These are phyloP conservation scores for Mrakia blollopis DNA, from an alignment of 768 basidiomycete genomes.

Conservation along the genomic window DNA sequence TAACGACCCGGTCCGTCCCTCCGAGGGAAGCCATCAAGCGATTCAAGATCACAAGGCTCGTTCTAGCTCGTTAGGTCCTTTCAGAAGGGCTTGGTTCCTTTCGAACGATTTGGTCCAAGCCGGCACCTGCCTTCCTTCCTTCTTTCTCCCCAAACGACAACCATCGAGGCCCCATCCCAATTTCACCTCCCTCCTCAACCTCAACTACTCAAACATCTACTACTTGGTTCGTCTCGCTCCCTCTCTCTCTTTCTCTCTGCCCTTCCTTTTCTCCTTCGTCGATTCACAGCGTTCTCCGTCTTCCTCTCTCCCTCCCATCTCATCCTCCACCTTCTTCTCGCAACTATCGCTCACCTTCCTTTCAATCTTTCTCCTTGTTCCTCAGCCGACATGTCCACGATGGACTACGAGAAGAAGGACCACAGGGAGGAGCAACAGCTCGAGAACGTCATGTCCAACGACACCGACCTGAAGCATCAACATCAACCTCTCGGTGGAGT, in stretches of 20 bases:
- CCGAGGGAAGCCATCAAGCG: too few relatives aligned
- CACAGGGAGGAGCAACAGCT: neutral
- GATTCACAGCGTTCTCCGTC: neutral
- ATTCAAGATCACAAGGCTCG: too few relatives aligned
- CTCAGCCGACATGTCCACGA: neutral
- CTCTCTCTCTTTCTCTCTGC: neutral
- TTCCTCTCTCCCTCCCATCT: neutral
- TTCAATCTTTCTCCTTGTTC: neutral
- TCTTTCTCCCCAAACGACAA: too few relatives aligned
- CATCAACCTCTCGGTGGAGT: neutral
- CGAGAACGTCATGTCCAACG: constrained; percentile 1
- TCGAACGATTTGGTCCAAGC: too few relatives aligned
- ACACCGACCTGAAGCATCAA: neutral
- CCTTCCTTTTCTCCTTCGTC: neutral
- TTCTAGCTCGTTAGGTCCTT: too few relatives aligned
- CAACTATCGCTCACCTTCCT: neutral
- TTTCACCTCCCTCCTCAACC: too few relatives aligned
- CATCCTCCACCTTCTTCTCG: neutral
- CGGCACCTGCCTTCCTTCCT: too few relatives aligned
- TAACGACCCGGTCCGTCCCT: too few relatives aligned
- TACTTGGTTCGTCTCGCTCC: neutral
- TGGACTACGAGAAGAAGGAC: constrained; percentile 6
- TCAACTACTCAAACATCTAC: neutral
- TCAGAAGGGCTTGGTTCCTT: too few relatives aligned
- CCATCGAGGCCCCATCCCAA: too few relatives aligned